These are phyloP conservation scores for Phialophora macrospora DNA, from an alignment of 2,329 filamentous ascomycete genomes.

Conservation along the genomic window DNA sequence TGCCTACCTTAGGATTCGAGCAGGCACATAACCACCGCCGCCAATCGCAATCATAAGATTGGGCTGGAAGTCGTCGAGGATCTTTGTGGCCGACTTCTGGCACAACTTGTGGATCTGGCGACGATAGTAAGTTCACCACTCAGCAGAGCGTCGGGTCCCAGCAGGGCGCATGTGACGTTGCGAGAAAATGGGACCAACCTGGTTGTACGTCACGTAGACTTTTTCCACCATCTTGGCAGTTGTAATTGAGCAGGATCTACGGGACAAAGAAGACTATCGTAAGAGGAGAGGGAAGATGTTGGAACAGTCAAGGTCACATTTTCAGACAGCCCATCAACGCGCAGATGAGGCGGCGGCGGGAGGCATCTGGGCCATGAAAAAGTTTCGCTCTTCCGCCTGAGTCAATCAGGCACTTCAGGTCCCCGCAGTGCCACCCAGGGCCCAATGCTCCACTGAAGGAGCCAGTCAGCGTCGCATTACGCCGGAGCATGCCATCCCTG, in stretches of 20 bases:
- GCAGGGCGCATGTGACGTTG: background rate
- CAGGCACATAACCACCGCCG: constrained; percentile 94
- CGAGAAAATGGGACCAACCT: constrained; percentile 62
- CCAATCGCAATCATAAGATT: constrained; percentile 99
- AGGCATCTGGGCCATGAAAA: constrained; percentile 16
- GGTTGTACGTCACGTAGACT: constrained; percentile 88
- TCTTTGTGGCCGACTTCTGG: constrained; percentile 78
- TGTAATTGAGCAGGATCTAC: background rate
- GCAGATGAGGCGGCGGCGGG: constrained; percentile 11
- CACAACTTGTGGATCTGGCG: constrained; percentile 93
- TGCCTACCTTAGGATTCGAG: constrained; percentile 80
- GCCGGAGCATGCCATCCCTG: background rate
- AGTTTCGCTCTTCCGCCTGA: constrained; percentile 15
- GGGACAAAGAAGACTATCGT: background rate
- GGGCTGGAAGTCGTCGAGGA: constrained; percentile 84
- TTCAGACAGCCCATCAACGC: constrained; percentile 14
- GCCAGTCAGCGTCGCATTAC: background rate
- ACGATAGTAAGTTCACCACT: constrained; percentile 7
- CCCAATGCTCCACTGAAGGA: background rate
- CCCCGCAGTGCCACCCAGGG: background rate
- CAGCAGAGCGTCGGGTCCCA: background rate
- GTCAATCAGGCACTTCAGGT: background rate
- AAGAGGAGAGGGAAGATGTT: constrained; percentile 12
- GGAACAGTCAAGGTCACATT: constrained; percentile 23
- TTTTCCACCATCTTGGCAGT: constrained; percentile 71